Evolutionary conservation across 345 rosid genomes (phyloP).

Genomic region (Lenwebbia sp.): DNA sequence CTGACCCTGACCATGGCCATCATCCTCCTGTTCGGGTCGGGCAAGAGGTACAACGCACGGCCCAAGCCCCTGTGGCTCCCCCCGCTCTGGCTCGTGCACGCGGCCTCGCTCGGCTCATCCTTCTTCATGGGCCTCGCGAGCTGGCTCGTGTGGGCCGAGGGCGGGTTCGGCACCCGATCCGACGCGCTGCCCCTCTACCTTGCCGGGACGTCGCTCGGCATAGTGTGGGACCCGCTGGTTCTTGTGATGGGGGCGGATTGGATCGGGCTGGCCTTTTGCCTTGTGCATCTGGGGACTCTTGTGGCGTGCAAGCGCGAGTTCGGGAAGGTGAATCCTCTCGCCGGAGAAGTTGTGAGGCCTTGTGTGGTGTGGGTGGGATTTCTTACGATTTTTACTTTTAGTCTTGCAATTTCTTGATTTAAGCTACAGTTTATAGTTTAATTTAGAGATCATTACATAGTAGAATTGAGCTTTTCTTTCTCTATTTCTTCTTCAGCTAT

Average conservation of each 20-base stretch:
- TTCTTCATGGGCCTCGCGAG: slow-evolving; percentile 23
- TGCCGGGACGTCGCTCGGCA: slow-evolving; percentile 10
- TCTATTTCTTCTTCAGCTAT: not conserved
- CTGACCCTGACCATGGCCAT: slow-evolving; percentile 2
- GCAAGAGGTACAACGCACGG: slow-evolving; percentile 5
- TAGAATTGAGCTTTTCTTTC: not conserved
- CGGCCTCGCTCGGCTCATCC: slow-evolving; percentile 13
- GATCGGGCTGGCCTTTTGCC: slow-evolving; percentile 13
- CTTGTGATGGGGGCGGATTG: slow-evolving; percentile 12
- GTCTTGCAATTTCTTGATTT: not conserved
- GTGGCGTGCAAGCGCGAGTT: slow-evolving; percentile 9
- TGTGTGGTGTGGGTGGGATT: slow-evolving; percentile 24
- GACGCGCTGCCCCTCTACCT: slow-evolving; percentile 22
- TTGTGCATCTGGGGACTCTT: slow-evolving; percentile 16
- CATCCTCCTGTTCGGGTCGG: slow-evolving; percentile 22
- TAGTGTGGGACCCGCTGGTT: slow-evolving; percentile 29
- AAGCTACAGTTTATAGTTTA: not conserved
- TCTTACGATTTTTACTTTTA: slow-evolving; percentile 11
- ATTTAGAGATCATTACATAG: not conserved
- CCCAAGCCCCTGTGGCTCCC: slow-evolving; percentile 24
- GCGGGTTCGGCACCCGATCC: slow-evolving; percentile 5
- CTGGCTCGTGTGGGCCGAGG: slow-evolving; percentile 24
- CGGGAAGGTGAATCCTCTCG: slow-evolving; percentile 5
- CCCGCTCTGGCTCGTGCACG: slow-evolving; percentile 13
- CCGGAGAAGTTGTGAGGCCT: slow-evolving; percentile 14